Percentiles rank a stretch among this genome's conserved stretches.
Conservation (phyloP, 371 early-diverging fungal genomes). For the Sanchytrium tribonematis region DNA sequence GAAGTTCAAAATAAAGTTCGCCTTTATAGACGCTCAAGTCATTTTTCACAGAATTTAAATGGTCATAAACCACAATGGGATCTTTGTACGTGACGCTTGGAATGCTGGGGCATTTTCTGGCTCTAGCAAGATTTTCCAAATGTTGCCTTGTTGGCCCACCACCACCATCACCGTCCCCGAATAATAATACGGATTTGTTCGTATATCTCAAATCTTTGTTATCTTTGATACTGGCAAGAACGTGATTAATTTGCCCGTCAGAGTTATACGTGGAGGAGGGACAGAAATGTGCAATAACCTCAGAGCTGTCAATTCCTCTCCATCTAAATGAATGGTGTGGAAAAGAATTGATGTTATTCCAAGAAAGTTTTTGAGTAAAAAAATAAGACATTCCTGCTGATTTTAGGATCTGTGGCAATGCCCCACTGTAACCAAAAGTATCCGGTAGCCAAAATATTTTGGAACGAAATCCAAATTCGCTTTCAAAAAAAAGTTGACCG, state of each 20-base stretch:
- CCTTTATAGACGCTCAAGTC: conserved; percentile 62
- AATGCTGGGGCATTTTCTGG: too few relatives aligned
- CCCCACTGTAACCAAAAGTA: conserved; percentile 38
- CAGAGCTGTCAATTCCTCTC: conserved; percentile 11
- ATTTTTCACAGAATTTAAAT: conserved; percentile 28
- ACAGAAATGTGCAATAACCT: conserved; percentile 57
- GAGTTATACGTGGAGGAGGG: conserved; percentile 53
- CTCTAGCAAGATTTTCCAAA: too few relatives aligned
- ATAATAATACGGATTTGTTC: conserved; percentile 53
- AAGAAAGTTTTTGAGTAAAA: conserved; percentile 68
- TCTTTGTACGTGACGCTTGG: background rate
- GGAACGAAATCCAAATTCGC: conserved; percentile 47
- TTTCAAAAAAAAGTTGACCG: conserved; percentile 39
- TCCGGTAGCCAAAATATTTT: conserved; percentile 84
- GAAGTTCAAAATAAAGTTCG: conserved; percentile 81
- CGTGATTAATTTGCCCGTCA: conserved; percentile 24
- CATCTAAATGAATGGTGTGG: conserved; percentile 69
- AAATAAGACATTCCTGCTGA: conserved; percentile 61
- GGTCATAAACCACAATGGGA: conserved; percentile 37
- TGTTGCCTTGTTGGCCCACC: conserved; percentile 22
- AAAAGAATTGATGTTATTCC: conserved; percentile 86
- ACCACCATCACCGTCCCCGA: conserved; percentile 90
- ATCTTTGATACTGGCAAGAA: conserved; percentile 32
- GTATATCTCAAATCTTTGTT: conserved; percentile 49
- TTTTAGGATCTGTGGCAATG: conserved; percentile 70